Evolutionary conservation across 768 basidiomycete genomes (phyloP).

Genomic region (Boletales sp.): DNA sequence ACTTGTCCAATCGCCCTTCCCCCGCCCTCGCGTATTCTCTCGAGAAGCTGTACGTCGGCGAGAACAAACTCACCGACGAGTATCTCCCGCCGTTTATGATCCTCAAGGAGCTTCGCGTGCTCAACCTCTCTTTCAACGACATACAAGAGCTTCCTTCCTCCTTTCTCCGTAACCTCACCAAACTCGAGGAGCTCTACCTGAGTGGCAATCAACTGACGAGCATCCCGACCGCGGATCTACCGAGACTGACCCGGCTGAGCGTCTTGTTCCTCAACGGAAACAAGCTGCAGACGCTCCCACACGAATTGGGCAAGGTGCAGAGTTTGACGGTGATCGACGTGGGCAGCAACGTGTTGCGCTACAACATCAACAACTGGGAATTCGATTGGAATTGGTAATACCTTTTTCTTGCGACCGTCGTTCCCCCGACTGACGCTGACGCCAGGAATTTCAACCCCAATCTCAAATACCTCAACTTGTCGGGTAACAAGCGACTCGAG

Average conservation of each 20-base stretch:
- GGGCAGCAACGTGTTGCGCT: slow-evolving; percentile 90
- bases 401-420: background rate
- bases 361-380: slow-evolving; percentile 97
- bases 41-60: slow-evolving; percentile 79
- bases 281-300: slow-evolving; percentile 85
- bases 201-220: slow-evolving; percentile 93
- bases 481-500: slow-evolving; percentile 94
- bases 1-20: slow-evolving; percentile 30
- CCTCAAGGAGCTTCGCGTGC: slow-evolving; percentile 70
- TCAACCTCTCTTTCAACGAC: slow-evolving; percentile 94
- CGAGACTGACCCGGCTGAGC: slow-evolving; percentile 59
- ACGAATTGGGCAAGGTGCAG: slow-evolving; percentile 81
- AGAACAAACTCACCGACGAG: slow-evolving; percentile 84
- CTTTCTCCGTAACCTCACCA: slow-evolving; percentile 67
- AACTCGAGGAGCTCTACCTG: slow-evolving; percentile 84
- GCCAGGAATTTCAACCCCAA: slow-evolving; percentile 94
- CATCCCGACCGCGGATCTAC: slow-evolving; percentile 86
- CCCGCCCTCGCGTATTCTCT: slow-evolving; percentile 70
- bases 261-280: slow-evolving; percentile 92
- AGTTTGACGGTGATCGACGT: slow-evolving; percentile 83
- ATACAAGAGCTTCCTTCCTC: slow-evolving; percentile 81
- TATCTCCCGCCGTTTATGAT: slow-evolving; percentile 69
- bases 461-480: slow-evolving; percentile 91
- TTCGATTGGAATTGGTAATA: slow-evolving; percentile 98
- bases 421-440: background rate